These are phyloP conservation scores for Rhynchospora pubera DNA, from an alignment of 176 grass and related monocot species.

Conservation along the genomic window DNA sequence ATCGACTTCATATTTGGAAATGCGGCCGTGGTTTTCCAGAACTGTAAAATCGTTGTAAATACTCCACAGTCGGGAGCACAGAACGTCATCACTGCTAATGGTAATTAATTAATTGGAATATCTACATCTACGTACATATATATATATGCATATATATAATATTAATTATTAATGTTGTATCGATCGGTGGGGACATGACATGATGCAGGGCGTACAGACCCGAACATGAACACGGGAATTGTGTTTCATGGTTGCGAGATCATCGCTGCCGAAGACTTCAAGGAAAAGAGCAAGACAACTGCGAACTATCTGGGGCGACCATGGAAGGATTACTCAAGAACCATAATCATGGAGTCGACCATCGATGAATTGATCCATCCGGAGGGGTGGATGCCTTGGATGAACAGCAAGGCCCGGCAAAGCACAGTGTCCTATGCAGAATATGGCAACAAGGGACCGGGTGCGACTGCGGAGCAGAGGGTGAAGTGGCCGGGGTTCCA, in stretches of 20 bases:
- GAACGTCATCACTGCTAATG: slow-evolving; percentile 62
- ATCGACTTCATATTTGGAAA: slow-evolving; percentile 92
- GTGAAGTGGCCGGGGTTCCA: slow-evolving; percentile 61
- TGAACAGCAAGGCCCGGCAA: background rate
- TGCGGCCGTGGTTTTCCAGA: slow-evolving; percentile 62
- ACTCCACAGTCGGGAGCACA: slow-evolving; percentile 60
- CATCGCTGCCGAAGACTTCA: slow-evolving; percentile 38
- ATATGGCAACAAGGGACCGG: slow-evolving; percentile 58
- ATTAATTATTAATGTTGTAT: background rate
- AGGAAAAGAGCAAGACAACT: slow-evolving; percentile 43
- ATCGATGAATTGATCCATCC: slow-evolving; percentile 57
- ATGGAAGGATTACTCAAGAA: slow-evolving; percentile 51
- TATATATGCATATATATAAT: too few relatives aligned
- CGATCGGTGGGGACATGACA: background rate
- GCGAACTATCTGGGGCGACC: slow-evolving; percentile 60
- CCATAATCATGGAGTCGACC: slow-evolving; percentile 58
- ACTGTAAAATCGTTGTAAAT: slow-evolving; percentile 57
- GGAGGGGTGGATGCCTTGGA: background rate
- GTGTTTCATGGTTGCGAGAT: slow-evolving; percentile 71
- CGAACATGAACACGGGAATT: slow-evolving; percentile 64
- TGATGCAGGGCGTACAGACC: slow-evolving; percentile 31
- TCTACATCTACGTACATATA: too few relatives aligned
- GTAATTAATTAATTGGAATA: background rate
- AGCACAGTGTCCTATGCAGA: slow-evolving; percentile 29
- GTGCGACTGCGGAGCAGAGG: slow-evolving; percentile 45